Base-by-base conservation (phyloP, 108 stramenopile species). In the Stephanodiscus triporus region DNA sequence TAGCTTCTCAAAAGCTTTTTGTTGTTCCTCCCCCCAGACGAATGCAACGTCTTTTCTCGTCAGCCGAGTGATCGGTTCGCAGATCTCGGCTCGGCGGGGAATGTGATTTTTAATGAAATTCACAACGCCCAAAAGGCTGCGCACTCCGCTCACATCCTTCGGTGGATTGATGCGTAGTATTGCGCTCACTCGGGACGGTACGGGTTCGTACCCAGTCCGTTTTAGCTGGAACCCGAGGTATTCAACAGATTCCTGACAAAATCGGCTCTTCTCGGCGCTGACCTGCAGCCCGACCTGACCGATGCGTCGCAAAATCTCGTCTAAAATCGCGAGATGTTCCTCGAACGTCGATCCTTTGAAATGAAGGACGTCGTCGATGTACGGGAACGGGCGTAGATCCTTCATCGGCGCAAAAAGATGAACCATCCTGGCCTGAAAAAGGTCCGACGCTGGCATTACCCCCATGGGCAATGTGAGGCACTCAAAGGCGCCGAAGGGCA, bases 101-200 rank as follows among this genome's bases (percentile, higher is more conserved):
- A n/a, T n/a, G n/a, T n/a, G n/a, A n/a, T n/a, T n/a, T n/a, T n/a
- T n/a, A 19, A 78, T 73, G 60, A 73, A 75, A 43, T 77, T 76
- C 16, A 83, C 55, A 10, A 45, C 8, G 11, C 82, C 82, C 1
- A 83, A 19, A 53, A 77, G 74, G 9, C 76, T 50, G 2, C 82
- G 1, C 16, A 78, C 36, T 16, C 74, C 54, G 14, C 68, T 67
- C 1, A 65, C 14, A 13, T 49, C 71, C 4, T 43, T 62, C 0
- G 82, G 82, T 16, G 53, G 50, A 7, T 20, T 40, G 1, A 83
- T 19, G 17, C 26, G 24, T 2, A 76, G 19, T 17, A 83, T 76
- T 0, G 76, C 76, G n/a, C 63, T 45, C 16, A 83, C 54, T 26
- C 73, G 58, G 16, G 67, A 60, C 49, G 22, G 11, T 0, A 40